Evolutionary conservation across 345 rosid species (phyloP), one percentile per base, ranked within the genome.

Genomic region (Aethionema arabicum): DNA sequence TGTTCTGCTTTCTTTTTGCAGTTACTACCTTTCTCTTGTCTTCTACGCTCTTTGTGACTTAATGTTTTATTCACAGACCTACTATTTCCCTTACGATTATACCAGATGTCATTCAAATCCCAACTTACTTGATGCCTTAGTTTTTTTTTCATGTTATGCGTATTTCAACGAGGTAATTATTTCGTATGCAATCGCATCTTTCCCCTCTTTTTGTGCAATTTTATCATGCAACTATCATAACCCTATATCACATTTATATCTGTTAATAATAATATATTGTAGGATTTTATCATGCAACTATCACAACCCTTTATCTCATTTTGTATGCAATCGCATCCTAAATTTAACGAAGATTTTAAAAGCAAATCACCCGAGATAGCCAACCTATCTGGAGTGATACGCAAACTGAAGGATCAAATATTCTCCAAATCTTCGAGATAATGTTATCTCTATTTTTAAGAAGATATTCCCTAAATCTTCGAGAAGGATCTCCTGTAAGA

Each of bases 41-140:
- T 42, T 56, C 30, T 52, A n/a, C 14, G 40, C 14, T 55, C 38
- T 13, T 9, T 66, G 35, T 56, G 21, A 45, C 46, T 36, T 30
- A 43, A 7, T n/a, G 11, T 7, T 31, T 4, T 21, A 7, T 42
- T 63, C 63, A 11, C 21, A 54, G 7, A 31, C 27, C 7, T 6
- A 40, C 32, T 36, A 50, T 44, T 65, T 35, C 29, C 57, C 12
- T 47, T 45, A 40, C 66, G 29, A 59, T 46, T 52, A 32, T n/a
- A 55, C 82, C 90, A 97, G 99, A 63, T 81, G 88, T 5, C 80
- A 82, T 55, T 81, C 85, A 61, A 93, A 93, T 74, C 96, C 99
- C 45, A 87, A 81, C 77, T 81, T 90, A 47, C 90, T 90, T 12
- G 99, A 93, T 75, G 97, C 97, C 58, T 78, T 90, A 43, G 90